These are phyloP conservation scores for Xylariaceae sp. DNA, from an alignment of 2,329 filamentous ascomycete genomes.

Conservation along the genomic window DNA sequence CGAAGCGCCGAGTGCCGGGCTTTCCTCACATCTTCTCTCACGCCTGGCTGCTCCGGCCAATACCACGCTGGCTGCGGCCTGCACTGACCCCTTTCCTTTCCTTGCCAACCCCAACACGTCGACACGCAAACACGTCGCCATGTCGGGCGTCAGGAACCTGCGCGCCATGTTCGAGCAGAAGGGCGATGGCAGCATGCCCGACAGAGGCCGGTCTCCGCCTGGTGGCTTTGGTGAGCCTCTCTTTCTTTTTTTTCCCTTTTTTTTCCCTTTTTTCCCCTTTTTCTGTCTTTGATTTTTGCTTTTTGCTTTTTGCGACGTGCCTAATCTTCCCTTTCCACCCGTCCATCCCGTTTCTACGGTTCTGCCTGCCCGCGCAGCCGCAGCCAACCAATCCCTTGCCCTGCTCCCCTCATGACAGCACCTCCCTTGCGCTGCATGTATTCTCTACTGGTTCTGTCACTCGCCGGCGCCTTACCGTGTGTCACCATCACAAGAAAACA, in stretches of 20 bases:
- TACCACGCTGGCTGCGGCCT: neutral
- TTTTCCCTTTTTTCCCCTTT: neutral
- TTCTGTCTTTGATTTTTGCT: neutral
- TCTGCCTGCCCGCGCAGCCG: conserved; percentile 6
- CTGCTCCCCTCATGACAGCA: neutral
- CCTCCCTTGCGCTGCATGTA: neutral
- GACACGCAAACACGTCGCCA: conserved; percentile 44
- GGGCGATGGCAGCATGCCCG: conserved; percentile 60
- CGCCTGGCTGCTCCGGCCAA: neutral
- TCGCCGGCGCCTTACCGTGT: neutral
- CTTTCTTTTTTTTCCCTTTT: conserved; percentile 4
- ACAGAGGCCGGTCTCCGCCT: conserved; percentile 61
- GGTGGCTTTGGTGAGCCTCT: conserved; percentile 41
- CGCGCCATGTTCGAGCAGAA: conserved; percentile 77
- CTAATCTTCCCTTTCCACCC: neutral
- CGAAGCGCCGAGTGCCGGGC: neutral
- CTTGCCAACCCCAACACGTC: conserved; percentile 22
- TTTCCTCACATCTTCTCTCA: neutral
- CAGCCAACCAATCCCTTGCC: neutral
- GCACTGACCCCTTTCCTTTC: conserved; percentile 11
- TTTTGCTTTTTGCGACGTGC: neutral
- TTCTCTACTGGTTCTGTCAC: neutral
- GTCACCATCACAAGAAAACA: neutral
- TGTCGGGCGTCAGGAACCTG: conserved; percentile 70
- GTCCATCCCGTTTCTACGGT: neutral